Evolutionary conservation across 441 rosid genomes (phyloP).

Genomic region (Brassica balearica): DNA sequence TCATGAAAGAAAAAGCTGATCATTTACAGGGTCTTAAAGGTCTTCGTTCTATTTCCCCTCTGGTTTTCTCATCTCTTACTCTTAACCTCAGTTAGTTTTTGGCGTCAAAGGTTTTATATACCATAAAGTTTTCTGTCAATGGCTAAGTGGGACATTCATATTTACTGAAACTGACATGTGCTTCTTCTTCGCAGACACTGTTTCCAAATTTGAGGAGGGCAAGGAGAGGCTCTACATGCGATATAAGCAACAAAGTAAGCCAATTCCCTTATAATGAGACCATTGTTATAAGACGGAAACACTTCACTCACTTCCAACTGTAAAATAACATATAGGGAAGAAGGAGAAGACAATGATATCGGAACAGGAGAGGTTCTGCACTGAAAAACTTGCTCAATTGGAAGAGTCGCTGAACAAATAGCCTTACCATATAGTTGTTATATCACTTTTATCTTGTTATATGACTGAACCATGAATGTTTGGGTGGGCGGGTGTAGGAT

Average conservation of each 20-base stretch:
- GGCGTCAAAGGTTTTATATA: neutral
- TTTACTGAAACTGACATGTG: constrained; percentile 52
- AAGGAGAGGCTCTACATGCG: constrained; percentile 74
- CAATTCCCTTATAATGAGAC: constrained; percentile 19
- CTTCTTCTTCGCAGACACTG: constrained; percentile 58
- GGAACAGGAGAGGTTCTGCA: constrained; percentile 67
- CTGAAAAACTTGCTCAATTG: constrained; percentile 66
- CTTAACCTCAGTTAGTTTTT: neutral
- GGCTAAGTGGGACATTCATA: constrained; percentile 14
- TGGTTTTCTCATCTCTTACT: constrained; percentile 11
- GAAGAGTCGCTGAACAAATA: constrained; percentile 73
- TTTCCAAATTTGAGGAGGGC: constrained; percentile 78
- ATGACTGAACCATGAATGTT: neutral
- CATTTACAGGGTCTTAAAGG: constrained; percentile 71
- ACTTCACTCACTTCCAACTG: constrained; percentile 21
- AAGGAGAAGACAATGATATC: constrained; percentile 72
- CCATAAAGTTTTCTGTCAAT: neutral
- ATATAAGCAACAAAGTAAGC: constrained; percentile 84
- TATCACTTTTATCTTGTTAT: neutral
- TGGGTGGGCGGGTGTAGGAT: constrained; percentile 51
- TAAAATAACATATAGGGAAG: constrained; percentile 61
- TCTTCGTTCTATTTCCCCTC: constrained; percentile 34
- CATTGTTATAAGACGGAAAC: constrained; percentile 17
- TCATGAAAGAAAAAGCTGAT: constrained; percentile 67
- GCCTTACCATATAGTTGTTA: neutral